Conservation (phyloP, 352 stramenopile species). For the Phytophthora idaei region DNA sequence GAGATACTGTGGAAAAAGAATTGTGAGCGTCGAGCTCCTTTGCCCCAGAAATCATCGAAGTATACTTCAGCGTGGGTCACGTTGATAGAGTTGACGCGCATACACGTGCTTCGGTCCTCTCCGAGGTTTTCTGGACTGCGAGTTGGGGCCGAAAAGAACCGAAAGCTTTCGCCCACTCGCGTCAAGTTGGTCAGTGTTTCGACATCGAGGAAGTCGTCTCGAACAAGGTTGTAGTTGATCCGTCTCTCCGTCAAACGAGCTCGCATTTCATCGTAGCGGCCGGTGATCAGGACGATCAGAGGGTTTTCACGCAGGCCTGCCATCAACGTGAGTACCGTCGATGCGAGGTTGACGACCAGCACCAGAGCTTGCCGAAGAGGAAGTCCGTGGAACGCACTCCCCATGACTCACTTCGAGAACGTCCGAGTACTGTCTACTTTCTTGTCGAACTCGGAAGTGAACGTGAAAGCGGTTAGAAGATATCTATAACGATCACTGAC, state of each 20-base stretch:
- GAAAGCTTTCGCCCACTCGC: constrained; percentile 36
- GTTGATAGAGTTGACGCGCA: constrained; percentile 54
- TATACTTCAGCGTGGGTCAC: constrained; percentile 34
- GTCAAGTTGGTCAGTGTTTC: constrained; percentile 38
- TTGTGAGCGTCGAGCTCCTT: constrained; percentile 38
- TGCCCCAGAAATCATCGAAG: constrained; percentile 57
- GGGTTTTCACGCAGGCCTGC: constrained; percentile 65
- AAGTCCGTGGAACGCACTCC: constrained; percentile 12
- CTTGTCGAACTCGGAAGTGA: constrained; percentile 18
- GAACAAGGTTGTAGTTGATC: constrained; percentile 56
- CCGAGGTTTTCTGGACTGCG: constrained; percentile 39
- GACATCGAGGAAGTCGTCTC: constrained; percentile 41
- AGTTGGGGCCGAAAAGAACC: constrained; percentile 44
- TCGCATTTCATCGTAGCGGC: constrained; percentile 53
- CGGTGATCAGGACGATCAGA: constrained; percentile 45
- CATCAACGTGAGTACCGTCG: constrained; percentile 52
- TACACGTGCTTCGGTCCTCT: constrained; percentile 49
- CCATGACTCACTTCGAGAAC: constrained; percentile 14
- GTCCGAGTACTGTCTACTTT: background rate
- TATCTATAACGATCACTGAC: background rate
- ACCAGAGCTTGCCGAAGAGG: constrained; percentile 31
- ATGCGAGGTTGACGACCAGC: constrained; percentile 48
- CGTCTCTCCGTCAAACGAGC: constrained; percentile 35
- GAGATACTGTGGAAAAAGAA: constrained; percentile 56
- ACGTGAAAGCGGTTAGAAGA: background rate